Evolutionary conservation across 768 basidiomycete genomes (phyloP), one percentile per base, ranked within the genome.

Genomic region (Kwoniella dendrophila): DNA sequence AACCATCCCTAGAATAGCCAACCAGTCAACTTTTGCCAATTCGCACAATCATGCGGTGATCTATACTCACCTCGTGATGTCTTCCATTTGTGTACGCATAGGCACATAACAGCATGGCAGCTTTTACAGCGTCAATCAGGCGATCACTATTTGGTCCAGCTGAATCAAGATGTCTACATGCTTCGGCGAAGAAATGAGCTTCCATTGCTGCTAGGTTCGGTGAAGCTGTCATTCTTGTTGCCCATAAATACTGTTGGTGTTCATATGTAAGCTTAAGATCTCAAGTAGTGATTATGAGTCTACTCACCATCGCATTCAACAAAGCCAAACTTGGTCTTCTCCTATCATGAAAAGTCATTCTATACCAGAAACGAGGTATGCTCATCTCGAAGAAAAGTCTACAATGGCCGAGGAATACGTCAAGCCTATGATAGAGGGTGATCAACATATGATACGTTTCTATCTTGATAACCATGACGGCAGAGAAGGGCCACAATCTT

Each of bases 311-410:
- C 2, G 69, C 74, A 41, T 71, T 64, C 24, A 75, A 56, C 3
- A 75, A 41, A 4, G 74, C 69, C 20, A 68, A 51, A 36, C 62
- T 62, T 10, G 74, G 74, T 18, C 74, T 64, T 6, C 68, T 68
- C 4, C 63, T 53, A 56, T 75, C 71, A 24, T 48, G 48, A 34
- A 71, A 70, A 3, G 66, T 66, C 68, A 75, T 60, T 2, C 74
- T 67, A 48, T 66, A 66, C 26, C 54, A 24, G 56, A 75, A 75
- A 11, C 74, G 59, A 30, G 74, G 74, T 18, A 75, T 47, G 36
- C 67, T 69, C 66, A 75, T 69, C 24, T 75, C 71, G 52, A 75
- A 73, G 59, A 75, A 73, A 16, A 75, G 47, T 5, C 69, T 52
- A 20, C 59, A 67, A 45, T 73, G 70, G 12, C 65, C 59, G 7